These are phyloP conservation scores for Juncus inflexus DNA, from an alignment of 176 grass and related monocot genomes.

Conservation along the genomic window DNA sequence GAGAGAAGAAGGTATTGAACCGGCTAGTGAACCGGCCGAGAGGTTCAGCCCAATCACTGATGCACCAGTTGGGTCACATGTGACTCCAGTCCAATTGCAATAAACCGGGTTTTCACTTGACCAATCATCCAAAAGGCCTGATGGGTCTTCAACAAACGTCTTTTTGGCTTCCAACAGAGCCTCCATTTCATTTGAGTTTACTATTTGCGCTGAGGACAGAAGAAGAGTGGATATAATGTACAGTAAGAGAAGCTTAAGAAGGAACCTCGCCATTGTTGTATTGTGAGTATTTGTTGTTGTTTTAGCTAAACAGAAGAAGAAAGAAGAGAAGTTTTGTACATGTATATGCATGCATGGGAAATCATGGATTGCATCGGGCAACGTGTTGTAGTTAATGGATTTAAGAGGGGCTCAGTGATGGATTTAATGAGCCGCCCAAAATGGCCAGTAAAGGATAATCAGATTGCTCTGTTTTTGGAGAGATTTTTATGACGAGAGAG, in stretches of 20 bases:
- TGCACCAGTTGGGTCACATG: conserved; percentile 43
- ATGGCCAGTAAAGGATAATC: conserved; percentile 27
- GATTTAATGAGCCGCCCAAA: conserved; percentile 35
- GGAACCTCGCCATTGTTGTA: conserved; percentile 16
- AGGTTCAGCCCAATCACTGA: conserved; percentile 64
- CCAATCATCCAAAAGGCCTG: conserved; percentile 43
- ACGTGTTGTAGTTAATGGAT: conserved; percentile 36
- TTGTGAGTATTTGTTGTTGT: background rate
- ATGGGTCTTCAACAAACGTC: conserved; percentile 49
- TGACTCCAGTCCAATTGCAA: conserved; percentile 71
- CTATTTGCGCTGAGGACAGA: background rate
- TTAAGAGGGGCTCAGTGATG: conserved; percentile 5
- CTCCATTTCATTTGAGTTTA: conserved; percentile 27
- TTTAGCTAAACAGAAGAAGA: background rate
- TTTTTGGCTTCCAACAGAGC: conserved; percentile 61
- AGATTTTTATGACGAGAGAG: conserved; percentile 23
- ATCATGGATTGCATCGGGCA: conserved; percentile 35
- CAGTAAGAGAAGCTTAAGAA: background rate
- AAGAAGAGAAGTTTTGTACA: conserved; percentile 10
- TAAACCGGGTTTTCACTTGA: conserved; percentile 27
- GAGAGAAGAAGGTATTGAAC: conserved; percentile 39
- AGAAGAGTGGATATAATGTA: conserved; percentile 20
- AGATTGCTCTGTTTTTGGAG: conserved; percentile 21
- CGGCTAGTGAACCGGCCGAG: conserved; percentile 50
- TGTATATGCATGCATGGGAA: conserved; percentile 16